Conservation (phyloP, 192 early-diverging fungal genomes). For the Coemansia sp. region DNA sequence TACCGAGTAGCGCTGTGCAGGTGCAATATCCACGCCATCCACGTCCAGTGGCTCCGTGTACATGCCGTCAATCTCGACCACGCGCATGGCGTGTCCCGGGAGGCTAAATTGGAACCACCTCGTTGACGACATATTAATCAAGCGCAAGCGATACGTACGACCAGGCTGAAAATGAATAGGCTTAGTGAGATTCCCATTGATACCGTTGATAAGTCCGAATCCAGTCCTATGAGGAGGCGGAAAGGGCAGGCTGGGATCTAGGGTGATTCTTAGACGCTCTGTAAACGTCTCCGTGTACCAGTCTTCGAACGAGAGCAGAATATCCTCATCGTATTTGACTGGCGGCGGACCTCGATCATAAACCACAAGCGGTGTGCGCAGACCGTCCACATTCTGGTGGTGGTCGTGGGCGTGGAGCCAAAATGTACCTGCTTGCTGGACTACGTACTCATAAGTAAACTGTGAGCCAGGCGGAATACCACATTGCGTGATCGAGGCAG, state of each 20-base stretch:
- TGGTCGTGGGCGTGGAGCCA: slow-evolving; percentile 77
- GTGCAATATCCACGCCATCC: slow-evolving; percentile 59
- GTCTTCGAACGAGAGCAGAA: slow-evolving; percentile 64
- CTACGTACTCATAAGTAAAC: slow-evolving; percentile 67
- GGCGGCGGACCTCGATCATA: slow-evolving; percentile 56
- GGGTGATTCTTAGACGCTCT: slow-evolving; percentile 49
- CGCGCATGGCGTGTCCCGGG: slow-evolving; percentile 70
- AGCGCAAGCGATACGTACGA: slow-evolving; percentile 76
- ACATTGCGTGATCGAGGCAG: slow-evolving; percentile 69
- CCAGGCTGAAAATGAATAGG: slow-evolving; percentile 65
- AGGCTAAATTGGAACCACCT: slow-evolving; percentile 71
- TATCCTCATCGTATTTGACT: slow-evolving; percentile 65
- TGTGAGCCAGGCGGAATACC: slow-evolving; percentile 64
- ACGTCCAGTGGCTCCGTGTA: slow-evolving; percentile 60
- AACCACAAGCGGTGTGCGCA: slow-evolving; percentile 71
- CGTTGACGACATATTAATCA: slow-evolving; percentile 73
- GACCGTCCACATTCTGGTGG: slow-evolving; percentile 77
- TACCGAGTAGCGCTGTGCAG: slow-evolving; percentile 82
- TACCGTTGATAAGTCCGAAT: slow-evolving; percentile 30
- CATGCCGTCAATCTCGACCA: slow-evolving; percentile 80
- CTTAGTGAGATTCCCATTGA: slow-evolving; percentile 53
- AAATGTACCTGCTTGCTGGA: slow-evolving; percentile 75
- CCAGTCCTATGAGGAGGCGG: slow-evolving; percentile 64
- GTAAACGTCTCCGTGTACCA: slow-evolving; percentile 67
- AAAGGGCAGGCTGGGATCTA: slow-evolving; percentile 52